Base-by-base conservation (phyloP, 1,284 basidiomycete genomes). In the Sporisorium sorghi region DNA sequence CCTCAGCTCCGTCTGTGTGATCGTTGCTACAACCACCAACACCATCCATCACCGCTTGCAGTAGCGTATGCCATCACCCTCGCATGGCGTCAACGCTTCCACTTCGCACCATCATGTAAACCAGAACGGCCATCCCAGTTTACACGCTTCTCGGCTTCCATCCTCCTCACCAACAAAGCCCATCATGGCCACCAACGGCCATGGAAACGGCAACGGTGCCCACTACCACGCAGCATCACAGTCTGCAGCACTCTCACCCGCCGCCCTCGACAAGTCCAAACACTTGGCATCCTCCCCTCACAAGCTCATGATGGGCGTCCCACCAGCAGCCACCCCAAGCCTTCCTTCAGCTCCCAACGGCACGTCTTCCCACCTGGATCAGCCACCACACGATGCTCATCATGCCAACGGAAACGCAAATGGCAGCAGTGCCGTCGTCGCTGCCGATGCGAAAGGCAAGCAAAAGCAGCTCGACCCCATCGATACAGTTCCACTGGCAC, bases 301-400 rank as follows among this genome's bases (percentile, higher is more conserved):
- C 51, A 74, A 66, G 33, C 66, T 74, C 58, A 74, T 69, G 66
- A 74, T 74, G 6, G 72, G 72, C 24, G 58, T 74, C 0, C 72
- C 72, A 28, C 72, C 72, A 49, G 72, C 72, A 17, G 28, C 59
- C 8, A 74, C 69, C 28, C 69, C 69, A 46, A 59, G 53, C 19
- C 40, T 23, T 2, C 19, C 56, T 10, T 32, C 33, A 44, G 39
- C 43, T 37, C 15, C 32, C 19, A 64, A 55, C 19, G 62, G 53
- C 19, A 4, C 30, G 17, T 47, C 58, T 5, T 32, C 19, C 11
- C 19, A 28, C 28, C 48, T 51, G n/a, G 17, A 3, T 30, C 12
- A 30, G 17, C 32, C 35, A 9, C 49, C 57, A 21, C 24, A 55
- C 21, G 28, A 49, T 28, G 32, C 14, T 19, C n/a, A 35, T 23